Base-by-base conservation (phyloP, 176 grass and related monocot genomes). In the Cymbopogon citratus region DNA sequence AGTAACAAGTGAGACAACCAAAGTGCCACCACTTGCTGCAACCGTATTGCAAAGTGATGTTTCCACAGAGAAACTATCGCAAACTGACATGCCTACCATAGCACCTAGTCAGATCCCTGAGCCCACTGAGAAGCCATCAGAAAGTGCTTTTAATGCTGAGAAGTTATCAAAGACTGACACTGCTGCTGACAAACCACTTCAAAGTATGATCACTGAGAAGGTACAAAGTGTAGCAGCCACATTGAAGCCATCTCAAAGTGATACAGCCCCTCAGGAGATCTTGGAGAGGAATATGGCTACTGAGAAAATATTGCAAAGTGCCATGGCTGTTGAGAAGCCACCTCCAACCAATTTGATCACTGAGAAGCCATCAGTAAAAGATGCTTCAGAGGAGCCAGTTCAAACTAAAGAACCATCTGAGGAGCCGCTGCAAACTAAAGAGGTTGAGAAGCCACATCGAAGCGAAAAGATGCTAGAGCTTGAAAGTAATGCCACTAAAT, bases 391-490 rank as follows among this genome's bases (percentile, higher is more conserved):
- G 34, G 81, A 74, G 67, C 59, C 59, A 83, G 18, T 71, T 63
- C 73, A 86, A 86, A 83, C 9, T 15, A 86, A 40, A 11, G 68
- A 78, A 78, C 29, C 31, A 15, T 82, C 74, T 63, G 41, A 83
- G 80, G 59, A 86, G 60, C 67, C 84, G 68, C 79, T 78, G 59
- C 60, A 74, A 71, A 86, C 38, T 73, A 29, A 68, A 82, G 88
- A 78, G 27, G 36, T 62, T 52, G 67, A 83, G 73, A 83, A 82
- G 25, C 59, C 39, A 79, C 51, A 68, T 68, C 83, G 79, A 78
- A 82, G 3, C 60, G 74, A 90, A 48, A 78, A 44, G 14, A 23
- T 18, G 43, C 15, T 75, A 57, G 74, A 81, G 45, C 65, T 57
- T 81, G 66, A 85, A 89, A 85, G 45, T 77, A 73, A 46, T 33